A percentile compares a stretch with the other conserved stretches of the same genome.
Evolutionary conservation across 441 rosid genomes (phyloP).

Genomic region (Isatis lusitanica): DNA sequence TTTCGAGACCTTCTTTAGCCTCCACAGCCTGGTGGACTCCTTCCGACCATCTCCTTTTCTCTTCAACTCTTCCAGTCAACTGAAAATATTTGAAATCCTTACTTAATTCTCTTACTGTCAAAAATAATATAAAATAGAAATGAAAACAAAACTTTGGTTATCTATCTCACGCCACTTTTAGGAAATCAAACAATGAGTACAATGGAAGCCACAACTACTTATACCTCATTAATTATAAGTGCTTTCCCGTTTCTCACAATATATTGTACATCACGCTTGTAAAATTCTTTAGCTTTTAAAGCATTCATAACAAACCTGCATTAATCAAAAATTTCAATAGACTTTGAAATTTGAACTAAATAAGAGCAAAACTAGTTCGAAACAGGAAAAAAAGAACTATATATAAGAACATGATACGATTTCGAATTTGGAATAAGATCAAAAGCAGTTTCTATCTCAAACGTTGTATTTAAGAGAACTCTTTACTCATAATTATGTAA

Average conservation of each 20-base stretch:
- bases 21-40: slow-evolving; percentile 99
- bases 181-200: neutral
- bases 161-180: neutral
- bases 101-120: neutral
- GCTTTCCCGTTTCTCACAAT: slow-evolving; percentile 94
- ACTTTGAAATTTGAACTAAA: neutral
- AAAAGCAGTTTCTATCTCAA: no score
- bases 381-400: neutral
- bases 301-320: slow-evolving; percentile 96
- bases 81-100: slow-evolving; percentile 38
- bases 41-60: slow-evolving; percentile 95
- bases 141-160: neutral
- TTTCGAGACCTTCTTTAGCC: slow-evolving; percentile 94
- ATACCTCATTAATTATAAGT: slow-evolving; percentile 93
- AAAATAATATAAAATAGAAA: neutral
- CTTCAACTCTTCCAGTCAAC: slow-evolving; percentile 98
- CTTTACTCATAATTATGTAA: no score
- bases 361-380: neutral
- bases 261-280: slow-evolving; percentile 87
- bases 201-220: slow-evolving; percentile 18
- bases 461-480: no score
- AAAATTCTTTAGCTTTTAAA: slow-evolving; percentile 95
- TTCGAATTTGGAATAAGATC: no score
- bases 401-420: neutral
- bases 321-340: slow-evolving; percentile 16